Evolutionary conservation across 176 grass and related monocot species (phyloP).

Genomic region (Carex scoparia): DNA sequence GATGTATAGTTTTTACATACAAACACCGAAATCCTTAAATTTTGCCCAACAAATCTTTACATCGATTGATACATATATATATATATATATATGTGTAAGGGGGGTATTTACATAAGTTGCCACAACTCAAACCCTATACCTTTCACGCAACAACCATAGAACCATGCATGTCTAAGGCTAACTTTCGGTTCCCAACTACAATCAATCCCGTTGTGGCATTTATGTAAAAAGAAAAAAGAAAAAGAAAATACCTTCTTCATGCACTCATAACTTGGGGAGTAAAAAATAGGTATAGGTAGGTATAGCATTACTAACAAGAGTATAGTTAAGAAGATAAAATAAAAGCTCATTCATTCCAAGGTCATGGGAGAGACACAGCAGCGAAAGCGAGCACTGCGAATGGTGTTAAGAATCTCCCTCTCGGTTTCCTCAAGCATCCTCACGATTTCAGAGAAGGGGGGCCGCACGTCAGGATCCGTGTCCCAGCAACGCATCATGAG

Average conservation of each 20-base stretch:
- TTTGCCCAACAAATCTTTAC: slow-evolving; percentile 9
- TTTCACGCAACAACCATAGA: background rate
- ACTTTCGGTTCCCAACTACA: background rate
- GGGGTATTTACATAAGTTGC: slow-evolving; percentile 21
- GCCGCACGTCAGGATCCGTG: slow-evolving; percentile 47
- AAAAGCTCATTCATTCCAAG: slow-evolving; percentile 47
- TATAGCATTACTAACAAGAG: slow-evolving; percentile 2
- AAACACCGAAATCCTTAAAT: slow-evolving; percentile 9
- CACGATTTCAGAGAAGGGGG: slow-evolving; percentile 54
- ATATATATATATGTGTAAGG: background rate
- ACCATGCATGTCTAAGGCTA: background rate
- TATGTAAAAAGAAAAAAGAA: background rate
- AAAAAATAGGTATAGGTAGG: background rate
- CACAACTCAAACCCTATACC: slow-evolving; percentile 13
- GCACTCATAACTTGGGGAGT: slow-evolving; percentile 7
- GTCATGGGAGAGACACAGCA: slow-evolving; percentile 76
- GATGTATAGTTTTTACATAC: background rate
- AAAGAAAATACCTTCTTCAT: background rate
- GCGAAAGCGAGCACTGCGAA: slow-evolving; percentile 70
- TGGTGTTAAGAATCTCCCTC: slow-evolving; percentile 44
- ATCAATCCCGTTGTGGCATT: background rate
- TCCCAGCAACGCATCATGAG: slow-evolving; percentile 79
- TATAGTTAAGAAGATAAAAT: background rate
- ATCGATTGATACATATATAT: slow-evolving; percentile 6
- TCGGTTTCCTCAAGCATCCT: slow-evolving; percentile 57